phyloP scores from a whole-genome alignment of 345 rosid species.

The Acer yangbiense region DNA sequence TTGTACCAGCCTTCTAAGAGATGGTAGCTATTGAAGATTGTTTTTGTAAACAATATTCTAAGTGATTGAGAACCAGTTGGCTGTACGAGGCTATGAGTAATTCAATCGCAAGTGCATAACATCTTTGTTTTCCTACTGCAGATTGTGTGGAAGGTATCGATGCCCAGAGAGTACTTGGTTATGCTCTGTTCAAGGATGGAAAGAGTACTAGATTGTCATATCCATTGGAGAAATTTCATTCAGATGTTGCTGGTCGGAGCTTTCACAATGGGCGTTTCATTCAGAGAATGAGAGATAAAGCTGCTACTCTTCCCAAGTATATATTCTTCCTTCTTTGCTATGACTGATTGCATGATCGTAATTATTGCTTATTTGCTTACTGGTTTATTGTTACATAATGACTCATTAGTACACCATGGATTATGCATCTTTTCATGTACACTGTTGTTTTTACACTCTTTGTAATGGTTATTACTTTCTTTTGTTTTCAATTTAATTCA shows the following conservation, averaged over 20 bases:
- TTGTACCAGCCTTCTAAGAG: not conserved
- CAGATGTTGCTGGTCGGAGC: conserved; percentile 53
- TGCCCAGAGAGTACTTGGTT: conserved; percentile 53
- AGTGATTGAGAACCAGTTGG: not conserved
- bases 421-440: not conserved
- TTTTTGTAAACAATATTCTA: not conserved
- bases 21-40: not conserved
- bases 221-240: conserved; percentile 46
- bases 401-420: not conserved
- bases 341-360: not conserved
- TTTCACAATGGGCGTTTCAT: conserved; percentile 60
- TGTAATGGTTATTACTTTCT: conserved; percentile 13
- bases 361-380: not conserved
- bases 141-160: conserved; percentile 58
- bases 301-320: conserved; percentile 49
- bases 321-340: not conserved
- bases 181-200: conserved; percentile 55
- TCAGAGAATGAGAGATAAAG: conserved; percentile 57
- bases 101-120: not conserved
- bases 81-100: not conserved
- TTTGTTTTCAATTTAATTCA: conserved; percentile 17
- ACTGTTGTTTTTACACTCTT: not conserved
- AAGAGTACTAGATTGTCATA: conserved; percentile 40
- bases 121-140: conserved; percentile 20
- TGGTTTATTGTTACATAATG: not conserved